These are phyloP conservation scores for Aspergillus terreus DNA, from an alignment of 2,329 filamentous ascomycete species.

Conservation along the genomic window DNA sequence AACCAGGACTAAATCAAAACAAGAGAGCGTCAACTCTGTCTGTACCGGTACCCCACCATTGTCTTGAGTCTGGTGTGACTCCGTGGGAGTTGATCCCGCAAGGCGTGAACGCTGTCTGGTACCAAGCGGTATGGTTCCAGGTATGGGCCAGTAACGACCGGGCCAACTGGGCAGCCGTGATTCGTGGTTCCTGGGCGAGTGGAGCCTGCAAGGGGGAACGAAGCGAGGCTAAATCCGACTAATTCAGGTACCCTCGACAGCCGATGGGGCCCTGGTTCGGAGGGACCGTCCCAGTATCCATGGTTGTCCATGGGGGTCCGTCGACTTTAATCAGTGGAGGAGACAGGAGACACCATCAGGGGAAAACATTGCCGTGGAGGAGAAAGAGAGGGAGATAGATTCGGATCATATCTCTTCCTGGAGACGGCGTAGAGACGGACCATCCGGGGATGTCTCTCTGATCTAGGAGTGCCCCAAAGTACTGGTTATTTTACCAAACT, in stretches of 20 bases:
- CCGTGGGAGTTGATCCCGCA: too few species aligned
- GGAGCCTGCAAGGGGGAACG: neutral
- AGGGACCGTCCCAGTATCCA: neutral
- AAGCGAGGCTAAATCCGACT: neutral
- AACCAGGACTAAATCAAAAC: too few species aligned
- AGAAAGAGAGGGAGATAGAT: neutral
- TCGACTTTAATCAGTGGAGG: neutral
- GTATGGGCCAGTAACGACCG: neutral
- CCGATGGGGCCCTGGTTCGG: neutral
- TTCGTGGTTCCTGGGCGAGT: neutral
- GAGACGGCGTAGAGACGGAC: too few species aligned
- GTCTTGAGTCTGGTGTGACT: too few species aligned
- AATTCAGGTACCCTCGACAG: neutral
- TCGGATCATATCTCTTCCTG: neutral
- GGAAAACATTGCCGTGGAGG: neutral
- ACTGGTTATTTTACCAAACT: neutral
- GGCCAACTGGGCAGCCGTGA: neutral
- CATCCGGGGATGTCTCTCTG: neutral
- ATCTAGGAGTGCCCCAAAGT: neutral
- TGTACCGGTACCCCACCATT: too few species aligned
- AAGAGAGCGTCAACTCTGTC: too few species aligned
- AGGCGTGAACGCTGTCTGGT: too few species aligned
- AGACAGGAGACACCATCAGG: neutral
- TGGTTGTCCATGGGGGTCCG: neutral
- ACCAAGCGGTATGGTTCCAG: too few species aligned